Conservation (phyloP, 805 yeast species). For the Isabelozyma heimii region DNA sequence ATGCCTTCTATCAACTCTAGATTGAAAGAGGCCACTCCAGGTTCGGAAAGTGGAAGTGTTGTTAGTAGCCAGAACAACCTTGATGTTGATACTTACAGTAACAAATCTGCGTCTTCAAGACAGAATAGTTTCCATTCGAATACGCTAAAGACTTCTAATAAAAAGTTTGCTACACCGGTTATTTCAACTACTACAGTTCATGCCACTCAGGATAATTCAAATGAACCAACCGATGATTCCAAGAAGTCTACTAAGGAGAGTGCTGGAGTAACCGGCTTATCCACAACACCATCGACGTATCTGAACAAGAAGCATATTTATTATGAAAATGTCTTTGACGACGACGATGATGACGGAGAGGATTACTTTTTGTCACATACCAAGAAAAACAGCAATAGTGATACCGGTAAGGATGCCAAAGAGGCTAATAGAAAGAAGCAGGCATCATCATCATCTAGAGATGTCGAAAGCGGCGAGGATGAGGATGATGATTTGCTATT, state of each 20-base stretch:
- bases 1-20: constrained; percentile 34
- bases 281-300: constrained; percentile 35
- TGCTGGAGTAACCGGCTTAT: constrained; percentile 23
- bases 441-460: background rate
- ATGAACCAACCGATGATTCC: background rate
- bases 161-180: constrained; percentile 18
- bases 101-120: background rate
- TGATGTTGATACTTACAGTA: background rate
- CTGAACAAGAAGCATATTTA: constrained; percentile 19
- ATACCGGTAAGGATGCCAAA: background rate
- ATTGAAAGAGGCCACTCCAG: constrained; percentile 19
- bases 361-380: constrained; percentile 10
- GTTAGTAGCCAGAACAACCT: background rate
- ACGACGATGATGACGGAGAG: constrained; percentile 47
- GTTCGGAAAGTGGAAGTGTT: constrained; percentile 2
- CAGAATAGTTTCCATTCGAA: background rate
- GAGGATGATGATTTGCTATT: constrained; percentile 64
- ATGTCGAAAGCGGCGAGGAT: constrained; percentile 12
- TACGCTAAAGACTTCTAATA: constrained; percentile 13
- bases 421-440: background rate
- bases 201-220: constrained; percentile 13
- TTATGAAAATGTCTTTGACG: constrained; percentile 43
- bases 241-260: background rate
- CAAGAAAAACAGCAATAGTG: background rate
- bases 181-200: constrained; percentile 22